A percentile compares a stretch with the other conserved stretches of the same genome.
phyloP scores from a whole-genome alignment of 352 stramenopile species.

The Sclerospora graminicola region DNA sequence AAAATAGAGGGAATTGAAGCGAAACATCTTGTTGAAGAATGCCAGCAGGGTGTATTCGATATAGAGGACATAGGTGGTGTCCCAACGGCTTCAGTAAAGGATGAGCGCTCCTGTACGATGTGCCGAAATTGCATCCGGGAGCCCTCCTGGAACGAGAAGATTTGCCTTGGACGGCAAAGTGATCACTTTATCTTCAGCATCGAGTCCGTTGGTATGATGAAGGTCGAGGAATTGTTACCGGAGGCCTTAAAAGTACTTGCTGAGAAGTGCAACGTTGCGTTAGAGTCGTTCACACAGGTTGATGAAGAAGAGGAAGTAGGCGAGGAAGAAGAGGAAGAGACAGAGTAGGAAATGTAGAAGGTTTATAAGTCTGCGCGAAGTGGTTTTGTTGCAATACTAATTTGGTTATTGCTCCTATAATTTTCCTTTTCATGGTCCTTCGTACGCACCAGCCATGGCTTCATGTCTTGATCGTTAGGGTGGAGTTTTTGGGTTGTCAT shows the following conservation, averaged over 20 bases:
- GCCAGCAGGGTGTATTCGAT: conserved; percentile 81
- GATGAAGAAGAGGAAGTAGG: conserved; percentile 44
- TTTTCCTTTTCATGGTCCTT: not conserved
- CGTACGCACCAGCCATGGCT: not conserved
- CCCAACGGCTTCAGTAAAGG: conserved; percentile 70
- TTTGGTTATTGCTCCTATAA: conserved; percentile 21
- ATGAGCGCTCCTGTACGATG: conserved; percentile 90
- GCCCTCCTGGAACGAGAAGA: conserved; percentile 73
- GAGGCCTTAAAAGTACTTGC: conserved; percentile 73
- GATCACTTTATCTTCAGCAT: conserved; percentile 96
- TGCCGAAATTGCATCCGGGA: conserved; percentile 94
- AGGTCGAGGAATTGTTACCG: conserved; percentile 65
- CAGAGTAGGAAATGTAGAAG: conserved; percentile 47
- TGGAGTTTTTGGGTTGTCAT: too few relatives aligned
- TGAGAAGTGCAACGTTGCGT: conserved; percentile 76
- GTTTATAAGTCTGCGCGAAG: too few relatives aligned
- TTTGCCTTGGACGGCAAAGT: conserved; percentile 86
- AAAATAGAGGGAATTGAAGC: conserved; percentile 53
- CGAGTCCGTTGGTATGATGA: conserved; percentile 82
- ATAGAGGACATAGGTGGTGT: conserved; percentile 85
- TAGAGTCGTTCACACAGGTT: conserved; percentile 63
- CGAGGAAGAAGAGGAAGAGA: conserved; percentile 29
- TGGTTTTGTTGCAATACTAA: too few relatives aligned
- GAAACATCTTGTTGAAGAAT: conserved; percentile 52
- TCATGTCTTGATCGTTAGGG: conserved; percentile 2